These are phyloP conservation scores for Tolypocladium guangdongense DNA, from an alignment of 2,329 filamentous ascomycete genomes.

Conservation along the genomic window DNA sequence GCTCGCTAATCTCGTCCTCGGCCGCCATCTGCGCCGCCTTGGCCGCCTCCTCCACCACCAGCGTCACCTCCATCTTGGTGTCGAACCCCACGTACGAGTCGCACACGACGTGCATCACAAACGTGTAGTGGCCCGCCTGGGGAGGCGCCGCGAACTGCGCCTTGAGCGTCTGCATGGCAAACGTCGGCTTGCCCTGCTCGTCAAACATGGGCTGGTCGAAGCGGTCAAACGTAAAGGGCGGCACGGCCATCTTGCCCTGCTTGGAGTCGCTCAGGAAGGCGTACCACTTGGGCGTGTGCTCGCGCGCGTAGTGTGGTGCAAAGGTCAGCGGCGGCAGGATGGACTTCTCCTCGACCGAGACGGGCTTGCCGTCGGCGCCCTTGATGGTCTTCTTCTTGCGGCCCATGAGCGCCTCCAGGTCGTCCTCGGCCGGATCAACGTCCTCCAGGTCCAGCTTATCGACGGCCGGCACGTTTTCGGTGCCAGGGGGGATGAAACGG, in stretches of 20 bases:
- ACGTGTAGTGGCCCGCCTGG: slow-evolving; percentile 84
- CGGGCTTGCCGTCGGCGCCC: slow-evolving; percentile 45
- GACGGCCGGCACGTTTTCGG: slow-evolving; percentile 60
- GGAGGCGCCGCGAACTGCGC: slow-evolving; percentile 94
- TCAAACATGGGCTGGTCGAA: slow-evolving; percentile 87
- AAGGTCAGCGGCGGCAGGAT: slow-evolving; percentile 77
- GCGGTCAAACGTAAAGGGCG: slow-evolving; percentile 85
- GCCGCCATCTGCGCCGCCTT: slow-evolving; percentile 71
- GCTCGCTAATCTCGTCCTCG: slow-evolving; percentile 94
- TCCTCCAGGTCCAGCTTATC: slow-evolving; percentile 77
- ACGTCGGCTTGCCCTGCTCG: slow-evolving; percentile 74
- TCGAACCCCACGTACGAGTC: slow-evolving; percentile 95
- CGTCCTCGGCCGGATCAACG: slow-evolving; percentile 83
- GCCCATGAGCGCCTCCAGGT: slow-evolving; percentile 74
- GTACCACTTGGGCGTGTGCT: slow-evolving; percentile 86
- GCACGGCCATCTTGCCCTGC: slow-evolving; percentile 91
- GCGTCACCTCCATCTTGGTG: slow-evolving; percentile 78
- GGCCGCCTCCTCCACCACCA: slow-evolving; percentile 79
- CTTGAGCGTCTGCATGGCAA: slow-evolving; percentile 90
- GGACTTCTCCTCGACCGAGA: slow-evolving; percentile 48
- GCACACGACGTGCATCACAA: slow-evolving; percentile 86
- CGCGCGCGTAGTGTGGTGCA: slow-evolving; percentile 81
- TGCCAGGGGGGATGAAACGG: slow-evolving; percentile 82
- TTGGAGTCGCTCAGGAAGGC: slow-evolving; percentile 91
- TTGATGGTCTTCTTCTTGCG: slow-evolving; percentile 61